Percentiles rank a stretch among this genome's conserved stretches.
phyloP scores from a whole-genome alignment of 2,329 filamentous ascomycete species.

The Aspergillus tamarii region DNA sequence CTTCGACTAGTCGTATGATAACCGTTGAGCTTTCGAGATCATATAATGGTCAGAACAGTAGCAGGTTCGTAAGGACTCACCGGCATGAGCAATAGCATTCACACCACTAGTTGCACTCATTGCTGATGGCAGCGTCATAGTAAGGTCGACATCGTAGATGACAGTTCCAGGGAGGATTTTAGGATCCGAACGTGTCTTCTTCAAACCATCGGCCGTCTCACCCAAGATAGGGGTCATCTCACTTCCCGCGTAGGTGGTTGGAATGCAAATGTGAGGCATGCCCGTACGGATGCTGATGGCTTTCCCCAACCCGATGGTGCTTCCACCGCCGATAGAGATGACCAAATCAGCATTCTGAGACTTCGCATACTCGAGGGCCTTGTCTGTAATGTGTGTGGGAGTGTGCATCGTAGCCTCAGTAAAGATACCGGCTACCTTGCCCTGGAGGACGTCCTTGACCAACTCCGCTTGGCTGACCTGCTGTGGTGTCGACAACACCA shows the following conservation, averaged over 20 bases:
- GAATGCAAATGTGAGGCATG: slow-evolving; percentile 62
- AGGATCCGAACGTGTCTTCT: slow-evolving; percentile 61
- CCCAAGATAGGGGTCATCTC: slow-evolving; percentile 69
- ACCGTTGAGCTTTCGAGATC: neutral
- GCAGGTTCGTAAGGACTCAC: slow-evolving; percentile 31
- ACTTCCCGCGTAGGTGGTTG: slow-evolving; percentile 64
- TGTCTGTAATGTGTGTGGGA: slow-evolving; percentile 59
- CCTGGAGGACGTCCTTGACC: slow-evolving; percentile 50
- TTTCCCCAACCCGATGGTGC: slow-evolving; percentile 65
- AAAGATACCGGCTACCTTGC: slow-evolving; percentile 56
- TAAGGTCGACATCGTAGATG: slow-evolving; percentile 67
- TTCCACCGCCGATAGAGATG: slow-evolving; percentile 65
- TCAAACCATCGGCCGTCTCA: slow-evolving; percentile 61
- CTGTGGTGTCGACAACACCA: slow-evolving; percentile 61
- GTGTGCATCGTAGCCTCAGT: slow-evolving; percentile 66
- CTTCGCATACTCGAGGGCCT: slow-evolving; percentile 55
- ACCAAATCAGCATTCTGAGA: slow-evolving; percentile 56
- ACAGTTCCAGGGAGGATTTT: slow-evolving; percentile 64
- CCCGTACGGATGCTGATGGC: slow-evolving; percentile 58
- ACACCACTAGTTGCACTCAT: slow-evolving; percentile 63
- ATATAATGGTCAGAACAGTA: neutral
- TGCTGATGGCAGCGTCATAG: slow-evolving; percentile 58
- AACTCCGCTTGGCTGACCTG: slow-evolving; percentile 52
- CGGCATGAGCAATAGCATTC: slow-evolving; percentile 68
- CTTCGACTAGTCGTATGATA: slow-evolving; percentile 53